Percentiles rank a stretch among this genome's conserved stretches.
phyloP scores from a whole-genome alignment of 352 stramenopile species.

The Pythium oligandrum region DNA sequence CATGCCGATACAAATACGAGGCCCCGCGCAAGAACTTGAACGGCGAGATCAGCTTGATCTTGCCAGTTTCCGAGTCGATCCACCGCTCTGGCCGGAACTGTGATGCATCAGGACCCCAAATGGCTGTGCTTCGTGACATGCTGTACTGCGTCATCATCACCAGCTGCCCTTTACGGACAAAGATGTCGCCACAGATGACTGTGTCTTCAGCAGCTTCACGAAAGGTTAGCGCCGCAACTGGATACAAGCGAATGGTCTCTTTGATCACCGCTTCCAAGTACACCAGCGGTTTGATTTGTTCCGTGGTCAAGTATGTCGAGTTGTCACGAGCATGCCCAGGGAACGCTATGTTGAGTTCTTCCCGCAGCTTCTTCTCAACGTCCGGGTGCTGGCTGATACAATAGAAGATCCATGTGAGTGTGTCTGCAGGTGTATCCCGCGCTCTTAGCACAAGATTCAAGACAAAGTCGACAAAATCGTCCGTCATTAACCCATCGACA shows the following conservation, averaged over 20 bases:
- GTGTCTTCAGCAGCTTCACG: slow-evolving; percentile 56
- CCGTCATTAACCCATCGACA: slow-evolving; percentile 23
- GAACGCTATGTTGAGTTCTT: slow-evolving; percentile 26
- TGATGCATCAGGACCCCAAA: slow-evolving; percentile 37
- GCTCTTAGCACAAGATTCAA: slow-evolving; percentile 70
- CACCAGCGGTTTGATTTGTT: slow-evolving; percentile 40
- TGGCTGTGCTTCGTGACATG: slow-evolving; percentile 16
- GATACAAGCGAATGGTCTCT: slow-evolving; percentile 56
- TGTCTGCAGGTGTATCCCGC: slow-evolving; percentile 69
- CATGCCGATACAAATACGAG: too few relatives aligned
- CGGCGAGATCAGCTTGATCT: neutral
- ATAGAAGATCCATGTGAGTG: slow-evolving; percentile 70
- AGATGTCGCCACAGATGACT: slow-evolving; percentile 22
- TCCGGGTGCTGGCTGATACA: slow-evolving; percentile 57
- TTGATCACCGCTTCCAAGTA: slow-evolving; percentile 48
- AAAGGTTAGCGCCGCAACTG: slow-evolving; percentile 45
- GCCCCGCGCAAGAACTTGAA: too few relatives aligned
- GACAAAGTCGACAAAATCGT: slow-evolving; percentile 60
- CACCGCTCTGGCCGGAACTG: slow-evolving; percentile 52
- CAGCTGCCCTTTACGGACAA: slow-evolving; percentile 13
- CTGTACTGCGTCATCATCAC: slow-evolving; percentile 25
- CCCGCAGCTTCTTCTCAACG: slow-evolving; percentile 34
- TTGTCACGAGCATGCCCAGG: neutral
- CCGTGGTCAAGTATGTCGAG: slow-evolving; percentile 27
- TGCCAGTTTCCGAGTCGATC: slow-evolving; percentile 16